A percentile compares a stretch with the other conserved stretches of the same genome.
These are phyloP conservation scores for Nicotiana rustica DNA, from an alignment of 305 asterid species.

Conservation along the genomic window DNA sequence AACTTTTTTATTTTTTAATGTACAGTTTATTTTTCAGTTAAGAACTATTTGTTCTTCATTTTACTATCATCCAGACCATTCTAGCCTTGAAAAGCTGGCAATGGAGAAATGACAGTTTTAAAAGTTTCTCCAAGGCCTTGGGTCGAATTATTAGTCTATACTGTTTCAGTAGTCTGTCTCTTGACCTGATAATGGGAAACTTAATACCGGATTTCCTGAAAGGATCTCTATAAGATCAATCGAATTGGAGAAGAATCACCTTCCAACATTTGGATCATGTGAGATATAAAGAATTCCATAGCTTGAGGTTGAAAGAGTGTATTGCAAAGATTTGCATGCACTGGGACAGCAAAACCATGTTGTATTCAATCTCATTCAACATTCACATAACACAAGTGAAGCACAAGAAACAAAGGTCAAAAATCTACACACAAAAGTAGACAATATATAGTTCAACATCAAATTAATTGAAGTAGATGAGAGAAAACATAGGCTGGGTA, in stretches of 20 bases:
- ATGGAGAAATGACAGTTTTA: neutral
- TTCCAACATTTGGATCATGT: constrained; percentile 22
- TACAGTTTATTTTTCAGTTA: neutral
- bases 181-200: neutral
- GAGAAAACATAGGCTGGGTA: neutral
- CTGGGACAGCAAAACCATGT: neutral
- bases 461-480: neutral
- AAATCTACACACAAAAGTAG: constrained; percentile 27
- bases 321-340: constrained; percentile 4
- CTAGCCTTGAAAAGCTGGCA: neutral
- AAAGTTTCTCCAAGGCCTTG: neutral
- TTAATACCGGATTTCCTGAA: neutral
- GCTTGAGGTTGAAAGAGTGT: neutral
- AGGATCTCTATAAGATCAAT: neutral
- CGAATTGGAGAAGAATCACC: neutral
- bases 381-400: constrained; percentile 27
- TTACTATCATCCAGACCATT: neutral
- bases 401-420: constrained; percentile 33
- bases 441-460: constrained; percentile 23
- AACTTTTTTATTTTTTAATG: neutral
- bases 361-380: constrained; percentile 29
- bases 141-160: neutral
- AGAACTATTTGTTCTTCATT: neutral
- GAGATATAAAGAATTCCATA: neutral
- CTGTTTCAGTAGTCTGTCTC: neutral